Conservation (phyloP, 2,329 filamentous ascomycete genomes). For the Cadophora luteo-olivacea region DNA sequence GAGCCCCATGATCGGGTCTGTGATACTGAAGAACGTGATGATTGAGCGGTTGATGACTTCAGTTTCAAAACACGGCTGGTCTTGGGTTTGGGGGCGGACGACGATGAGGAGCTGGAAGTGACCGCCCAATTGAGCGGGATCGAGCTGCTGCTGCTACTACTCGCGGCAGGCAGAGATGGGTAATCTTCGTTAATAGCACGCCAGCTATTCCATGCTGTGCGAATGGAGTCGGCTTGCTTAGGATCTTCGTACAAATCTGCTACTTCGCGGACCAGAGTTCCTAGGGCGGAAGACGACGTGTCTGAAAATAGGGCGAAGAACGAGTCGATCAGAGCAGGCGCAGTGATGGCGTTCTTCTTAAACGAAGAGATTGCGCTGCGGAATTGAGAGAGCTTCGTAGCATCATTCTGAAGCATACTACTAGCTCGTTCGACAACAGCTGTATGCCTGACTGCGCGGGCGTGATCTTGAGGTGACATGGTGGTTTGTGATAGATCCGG, state of each 20-base stretch:
- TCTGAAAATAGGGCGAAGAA: constrained; percentile 87
- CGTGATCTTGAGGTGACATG: constrained; percentile 78
- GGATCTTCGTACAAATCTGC: constrained; percentile 91
- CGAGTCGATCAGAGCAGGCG: constrained; percentile 80
- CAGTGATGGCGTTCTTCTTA: constrained; percentile 70
- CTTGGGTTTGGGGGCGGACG: constrained; percentile 48
- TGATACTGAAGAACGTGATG: constrained; percentile 64
- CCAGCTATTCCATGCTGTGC: constrained; percentile 94
- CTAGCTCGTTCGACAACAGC: constrained; percentile 86
- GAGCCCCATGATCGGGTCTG: constrained; percentile 63
- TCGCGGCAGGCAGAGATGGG: constrained; percentile 80
- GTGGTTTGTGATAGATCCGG: constrained; percentile 57
- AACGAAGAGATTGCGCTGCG: constrained; percentile 81
- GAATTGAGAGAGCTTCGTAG: constrained; percentile 77
- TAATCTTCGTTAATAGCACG: constrained; percentile 96
- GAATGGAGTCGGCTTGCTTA: constrained; percentile 72
- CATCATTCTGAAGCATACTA: constrained; percentile 80
- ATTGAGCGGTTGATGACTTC: constrained; percentile 74
- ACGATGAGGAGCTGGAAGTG: constrained; percentile 28
- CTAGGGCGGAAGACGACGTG: constrained; percentile 78
- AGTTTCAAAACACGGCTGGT: constrained; percentile 67
- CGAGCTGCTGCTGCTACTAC: constrained; percentile 55
- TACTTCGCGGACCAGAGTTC: constrained; percentile 88
- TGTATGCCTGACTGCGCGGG: constrained; percentile 78
- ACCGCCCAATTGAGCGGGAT: constrained; percentile 43